A percentile compares a stretch with the other conserved stretches of the same genome.
phyloP scores from a whole-genome alignment of 169 alveolate species.

The Cryptosporidium meleagridis region DNA sequence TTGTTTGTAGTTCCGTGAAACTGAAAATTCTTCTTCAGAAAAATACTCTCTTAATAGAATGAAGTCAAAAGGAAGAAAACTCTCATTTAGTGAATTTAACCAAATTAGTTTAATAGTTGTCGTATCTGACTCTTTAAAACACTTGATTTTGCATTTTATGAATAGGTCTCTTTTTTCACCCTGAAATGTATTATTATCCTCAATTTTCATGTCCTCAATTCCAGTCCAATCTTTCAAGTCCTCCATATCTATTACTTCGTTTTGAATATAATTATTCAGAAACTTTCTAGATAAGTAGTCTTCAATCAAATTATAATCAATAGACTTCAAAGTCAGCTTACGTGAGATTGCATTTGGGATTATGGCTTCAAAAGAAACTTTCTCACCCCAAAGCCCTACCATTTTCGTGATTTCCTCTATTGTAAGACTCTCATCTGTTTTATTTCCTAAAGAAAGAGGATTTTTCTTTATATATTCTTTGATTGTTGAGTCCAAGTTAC shows the following conservation, averaged over 20 bases:
- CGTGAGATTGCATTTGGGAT: constrained; percentile 66
- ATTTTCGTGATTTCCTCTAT: constrained; percentile 14
- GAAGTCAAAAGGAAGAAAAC: constrained; percentile 55
- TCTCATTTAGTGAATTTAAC: constrained; percentile 46
- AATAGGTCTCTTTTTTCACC: neutral
- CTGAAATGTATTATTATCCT: neutral
- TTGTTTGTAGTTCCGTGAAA: neutral
- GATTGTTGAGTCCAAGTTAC: constrained; percentile 16
- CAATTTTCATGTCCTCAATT: constrained; percentile 33
- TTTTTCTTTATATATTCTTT: constrained; percentile 33
- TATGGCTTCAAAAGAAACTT: constrained; percentile 55
- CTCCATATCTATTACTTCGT: constrained; percentile 1
- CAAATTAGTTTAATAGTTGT: constrained; percentile 24
- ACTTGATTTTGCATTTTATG: constrained; percentile 23
- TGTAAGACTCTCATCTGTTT: neutral
- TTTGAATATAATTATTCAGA: constrained; percentile 1
- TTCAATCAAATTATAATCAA: constrained; percentile 6
- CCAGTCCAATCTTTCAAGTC: neutral
- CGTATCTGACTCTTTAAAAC: constrained; percentile 37
- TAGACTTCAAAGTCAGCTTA: constrained; percentile 24
- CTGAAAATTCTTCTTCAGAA: neutral
- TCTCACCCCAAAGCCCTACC: constrained; percentile 64
- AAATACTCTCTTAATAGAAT: constrained; percentile 15
- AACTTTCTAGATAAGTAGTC: constrained; percentile 31
- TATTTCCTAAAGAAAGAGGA: constrained; percentile 3